Evolutionary conservation across 352 stramenopile genomes (phyloP).

Genomic region (Globisporangium polare): DNA sequence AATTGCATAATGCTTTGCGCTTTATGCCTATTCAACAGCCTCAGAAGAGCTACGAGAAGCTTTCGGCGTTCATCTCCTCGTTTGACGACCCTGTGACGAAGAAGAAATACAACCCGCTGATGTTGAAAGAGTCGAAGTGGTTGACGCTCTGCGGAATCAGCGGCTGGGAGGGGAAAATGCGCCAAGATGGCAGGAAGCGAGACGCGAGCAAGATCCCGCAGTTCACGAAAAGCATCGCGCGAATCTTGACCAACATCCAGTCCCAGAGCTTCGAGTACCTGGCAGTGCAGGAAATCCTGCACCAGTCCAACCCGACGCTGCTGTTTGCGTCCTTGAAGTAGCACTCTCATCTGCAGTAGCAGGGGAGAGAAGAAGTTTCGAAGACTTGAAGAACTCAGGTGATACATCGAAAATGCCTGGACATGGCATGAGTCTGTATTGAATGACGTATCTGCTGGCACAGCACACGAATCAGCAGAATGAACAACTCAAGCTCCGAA

Average conservation of each 20-base stretch:
- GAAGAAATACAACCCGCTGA: conserved; percentile 46
- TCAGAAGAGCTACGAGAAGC: conserved; percentile 58
- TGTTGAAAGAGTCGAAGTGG: conserved; percentile 62
- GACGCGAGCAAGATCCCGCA: conserved; percentile 39
- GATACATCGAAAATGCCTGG: background rate
- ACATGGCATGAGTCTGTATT: too few species aligned
- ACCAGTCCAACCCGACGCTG: conserved; percentile 64
- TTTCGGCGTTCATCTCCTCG: conserved; percentile 46
- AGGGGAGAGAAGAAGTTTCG: background rate
- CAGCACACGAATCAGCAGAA: background rate
- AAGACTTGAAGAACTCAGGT: background rate
- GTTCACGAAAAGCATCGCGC: conserved; percentile 52
- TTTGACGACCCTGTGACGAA: conserved; percentile 46
- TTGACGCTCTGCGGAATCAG: conserved; percentile 60
- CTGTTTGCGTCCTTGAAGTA: conserved; percentile 55
- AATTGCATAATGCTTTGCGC: conserved; percentile 1
- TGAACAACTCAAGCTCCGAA: background rate
- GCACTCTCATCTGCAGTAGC: too few species aligned
- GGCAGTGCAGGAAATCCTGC: conserved; percentile 63
- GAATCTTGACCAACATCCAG: conserved; percentile 52
- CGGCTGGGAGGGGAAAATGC: conserved; percentile 63
- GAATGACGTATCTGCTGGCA: too few species aligned
- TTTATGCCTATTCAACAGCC: conserved; percentile 26
- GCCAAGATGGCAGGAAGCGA: conserved; percentile 45
- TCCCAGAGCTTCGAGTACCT: conserved; percentile 71